Base-by-base conservation (phyloP, 805 yeast genomes). In the Starmerella vaccinii region DNA sequence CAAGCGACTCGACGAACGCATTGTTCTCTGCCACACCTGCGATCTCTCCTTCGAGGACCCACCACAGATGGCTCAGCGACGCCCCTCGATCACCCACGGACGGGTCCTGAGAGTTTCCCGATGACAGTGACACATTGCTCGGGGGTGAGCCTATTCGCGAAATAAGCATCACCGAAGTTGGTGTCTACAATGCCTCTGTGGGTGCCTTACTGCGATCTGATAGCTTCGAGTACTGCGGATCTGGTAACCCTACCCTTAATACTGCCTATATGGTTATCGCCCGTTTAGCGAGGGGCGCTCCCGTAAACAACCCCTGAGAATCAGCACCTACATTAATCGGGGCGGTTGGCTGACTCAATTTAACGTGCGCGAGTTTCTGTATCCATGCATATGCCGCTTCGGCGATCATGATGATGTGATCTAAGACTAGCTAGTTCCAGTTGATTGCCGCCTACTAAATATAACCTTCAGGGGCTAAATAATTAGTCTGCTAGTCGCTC, bases 1-100 rank as follows among this genome's bases (percentile, higher is more conserved):
- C 43, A 21, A 56, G 45, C 15, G 43, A 42, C 9, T 43, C 23
- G 16, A 37, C 22, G 29, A 48, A 48, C 5, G 19, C 39, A 1
- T 13, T 29, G 5, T 24, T 24, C 9, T 26, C 38, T 23, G 48
- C 49, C 23, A 33, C 47, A 6, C 22, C 45, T 5, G 24, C 19
- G 22, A 57, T 44, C 37, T 47, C 53, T 6, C 32, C 16, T 6
- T 16, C 44, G 21, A 49, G 44, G 9, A 26, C 32, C 21, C 33
- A 21, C 56, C 57, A 55, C 7, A 52, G 40, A 23, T 54, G 54
- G 33, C 46, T 45, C 41, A 53, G 42, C 26, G 59, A 54, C n/a
- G 48, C 53, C 19, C 43, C 38, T 2, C 58, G 52, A 8, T 45
- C 47, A 16, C 43, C 33, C 2, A 49, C 24, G 1, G 26, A 16